Evolutionary conservation across 1,139 yeast genomes (phyloP).

Genomic region (Diutina scorzettiae): DNA sequence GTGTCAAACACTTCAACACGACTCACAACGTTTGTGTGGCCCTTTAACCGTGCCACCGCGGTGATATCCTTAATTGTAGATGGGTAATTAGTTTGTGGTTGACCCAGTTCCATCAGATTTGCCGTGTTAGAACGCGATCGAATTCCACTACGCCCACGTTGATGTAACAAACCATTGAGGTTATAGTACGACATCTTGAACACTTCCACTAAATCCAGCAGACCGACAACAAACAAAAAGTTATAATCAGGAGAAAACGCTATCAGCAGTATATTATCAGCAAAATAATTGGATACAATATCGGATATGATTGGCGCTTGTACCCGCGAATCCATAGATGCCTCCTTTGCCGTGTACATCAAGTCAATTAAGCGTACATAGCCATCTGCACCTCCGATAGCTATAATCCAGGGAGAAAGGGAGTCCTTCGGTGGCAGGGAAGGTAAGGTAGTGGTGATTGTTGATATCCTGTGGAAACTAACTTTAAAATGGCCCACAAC

Average conservation of each 20-base stretch:
- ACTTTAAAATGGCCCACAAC: constrained; percentile 48
- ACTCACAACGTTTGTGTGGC: constrained; percentile 57
- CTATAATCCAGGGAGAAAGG: constrained; percentile 34
- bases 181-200: constrained; percentile 29
- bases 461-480: constrained; percentile 41
- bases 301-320: constrained; percentile 36
- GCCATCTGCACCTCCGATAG: constrained; percentile 59
- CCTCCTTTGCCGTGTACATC: constrained; percentile 11
- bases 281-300: constrained; percentile 51
- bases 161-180: constrained; percentile 9
- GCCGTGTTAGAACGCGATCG: constrained; percentile 11
- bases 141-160: constrained; percentile 5
- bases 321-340: constrained; percentile 11
- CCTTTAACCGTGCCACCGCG: constrained; percentile 42
- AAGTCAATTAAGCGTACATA: constrained; percentile 47
- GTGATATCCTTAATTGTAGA: constrained; percentile 31
- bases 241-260: constrained; percentile 56
- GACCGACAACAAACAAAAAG: constrained; percentile 45
- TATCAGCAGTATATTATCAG: constrained; percentile 47
- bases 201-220: constrained; percentile 47
- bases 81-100: constrained; percentile 14
- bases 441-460: constrained; percentile 23
- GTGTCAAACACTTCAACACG: constrained; percentile 24
- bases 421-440: background rate
- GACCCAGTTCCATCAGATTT: constrained; percentile 6